Base-by-base conservation (phyloP, 1,284 basidiomycete genomes). In the Fomitopsis betulina region DNA sequence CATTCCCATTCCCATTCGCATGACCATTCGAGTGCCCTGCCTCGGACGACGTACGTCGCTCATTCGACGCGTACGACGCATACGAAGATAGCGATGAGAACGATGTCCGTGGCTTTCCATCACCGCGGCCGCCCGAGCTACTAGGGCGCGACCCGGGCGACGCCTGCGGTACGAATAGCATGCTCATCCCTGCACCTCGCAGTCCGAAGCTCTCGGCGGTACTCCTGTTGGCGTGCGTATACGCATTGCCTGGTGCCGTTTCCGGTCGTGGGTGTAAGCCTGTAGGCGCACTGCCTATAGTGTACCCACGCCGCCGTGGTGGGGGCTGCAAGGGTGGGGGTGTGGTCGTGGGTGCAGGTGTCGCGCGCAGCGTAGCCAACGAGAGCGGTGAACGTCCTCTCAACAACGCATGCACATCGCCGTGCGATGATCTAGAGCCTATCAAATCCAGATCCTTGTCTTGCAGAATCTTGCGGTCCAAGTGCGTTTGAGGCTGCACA, bases 281-380 rank as follows among this genome's bases (percentile, higher is more conserved):
- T 38, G 61, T 58, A 1, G 67, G 62, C 2, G 62, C 19, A 10
- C 49, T 51, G 13, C 68, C 71, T 43, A 66, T 67, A 45, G 72
- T 76, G 76, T 81, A 83, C 15, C 80, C 71, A 25, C 73, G 77
- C 63, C 81, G 75, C 47, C 74, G 85, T 52, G 83, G 79, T 0
- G 87, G 85, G 2, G 86, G 87, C 51, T 86, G 84, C 53, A 89
- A 74, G 17, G 85, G 82, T 0, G 80, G 72, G 68, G 58, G 78
- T 15, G 49, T 51, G 15, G 49, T 51, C 19, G 49, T 15, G 15
- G 32, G 33, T 15, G 49, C 33, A 19, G 37, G 30, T 15, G 25
- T 54, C 35, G 19, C 56, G 13, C 19, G 50, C 19, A 50, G 40
- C 25, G 53, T 50, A 2, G 32, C n/a, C 32, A 45, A 35, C 21